Base-by-base conservation (phyloP, 495 filamentous ascomycete species). In the Usnea hakonensis region DNA sequence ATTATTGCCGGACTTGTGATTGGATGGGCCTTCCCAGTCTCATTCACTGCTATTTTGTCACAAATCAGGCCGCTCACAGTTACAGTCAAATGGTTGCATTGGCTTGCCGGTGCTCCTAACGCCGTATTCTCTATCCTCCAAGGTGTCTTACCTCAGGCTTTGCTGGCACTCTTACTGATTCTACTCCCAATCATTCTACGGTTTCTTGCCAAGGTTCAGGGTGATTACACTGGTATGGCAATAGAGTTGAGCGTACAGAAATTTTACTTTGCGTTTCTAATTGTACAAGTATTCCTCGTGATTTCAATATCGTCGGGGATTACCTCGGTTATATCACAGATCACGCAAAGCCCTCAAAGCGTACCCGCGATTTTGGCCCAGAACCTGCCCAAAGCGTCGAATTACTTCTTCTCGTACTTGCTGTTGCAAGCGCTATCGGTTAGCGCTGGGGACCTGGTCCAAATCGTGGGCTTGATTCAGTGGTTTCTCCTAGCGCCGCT, bases 321-420 rank as follows among this genome's bases (percentile, higher is more conserved):
- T 40, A 77, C 83, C 26, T 86, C 86, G 40, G 76, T 96, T 55
- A 82, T 90, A 48, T 73, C 73, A 19, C 37, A 70, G 32, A 23
- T 70, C 40, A 55, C 66, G 3, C 28, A 66, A 5, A 37, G 21
- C 19, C 68, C 68, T 19, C 58, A 64, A 58, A 78, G 79, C 65
- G 77, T 82, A 72, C 85, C 91, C 0, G 70, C 84, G 30, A 77
- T 90, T n/a, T 73, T 98, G 58, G 94, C 93, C 3, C 70, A 78
- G 35, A 93, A 93, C 66, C 79, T 98, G 41, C 94, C 94, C 43
- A 87, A 86, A 73, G 90, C 92, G 3, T 87, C 90, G 64, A 95
- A 97, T 70, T 97, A 96, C 74, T 98, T 97, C 78, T 97, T 97
- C 78, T 91, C 90, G 6, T 98, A 98, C 78, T 91, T 98, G 85